A percentile compares a stretch with the other conserved stretches of the same genome.
These are phyloP conservation scores for Cnidoscolus chayamansa DNA, from an alignment of 441 rosid genomes.

Conservation along the genomic window DNA sequence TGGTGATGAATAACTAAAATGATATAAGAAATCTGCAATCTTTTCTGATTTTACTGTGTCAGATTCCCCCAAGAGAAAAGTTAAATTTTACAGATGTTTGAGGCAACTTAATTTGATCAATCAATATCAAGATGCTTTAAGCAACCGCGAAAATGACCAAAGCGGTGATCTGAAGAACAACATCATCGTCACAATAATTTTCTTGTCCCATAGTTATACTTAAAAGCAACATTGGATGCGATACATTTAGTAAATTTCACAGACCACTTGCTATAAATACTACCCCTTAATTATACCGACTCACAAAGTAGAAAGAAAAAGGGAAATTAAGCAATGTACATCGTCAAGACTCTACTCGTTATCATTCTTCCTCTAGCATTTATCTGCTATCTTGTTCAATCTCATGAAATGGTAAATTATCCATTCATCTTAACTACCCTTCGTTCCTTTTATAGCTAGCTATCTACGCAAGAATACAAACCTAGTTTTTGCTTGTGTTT, in stretches of 20 bases:
- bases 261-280: not conserved
- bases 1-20: no score
- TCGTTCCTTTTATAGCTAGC: not conserved
- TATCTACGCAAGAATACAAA: not conserved
- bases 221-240: not conserved
- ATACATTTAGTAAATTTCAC: no score
- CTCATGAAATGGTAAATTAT: conserved; percentile 9
- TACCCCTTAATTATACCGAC: not conserved
- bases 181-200: not conserved
- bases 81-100: not conserved
- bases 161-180: not conserved
- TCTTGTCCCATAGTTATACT: not conserved
- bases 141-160: not conserved
- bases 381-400: conserved; percentile 7
- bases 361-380: not conserved
- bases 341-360: conserved; percentile 3
- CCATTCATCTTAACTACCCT: not conserved
- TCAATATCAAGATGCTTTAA: not conserved
- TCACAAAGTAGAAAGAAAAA: not conserved
- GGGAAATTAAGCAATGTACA: not conserved
- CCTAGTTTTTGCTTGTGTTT: not conserved
- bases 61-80: no score
- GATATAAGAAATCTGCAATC: no score
- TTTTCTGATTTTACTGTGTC: no score
- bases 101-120: not conserved